phyloP scores from a whole-genome alignment of 2,329 filamentous ascomycete species.

The Colletotrichum sp. region DNA sequence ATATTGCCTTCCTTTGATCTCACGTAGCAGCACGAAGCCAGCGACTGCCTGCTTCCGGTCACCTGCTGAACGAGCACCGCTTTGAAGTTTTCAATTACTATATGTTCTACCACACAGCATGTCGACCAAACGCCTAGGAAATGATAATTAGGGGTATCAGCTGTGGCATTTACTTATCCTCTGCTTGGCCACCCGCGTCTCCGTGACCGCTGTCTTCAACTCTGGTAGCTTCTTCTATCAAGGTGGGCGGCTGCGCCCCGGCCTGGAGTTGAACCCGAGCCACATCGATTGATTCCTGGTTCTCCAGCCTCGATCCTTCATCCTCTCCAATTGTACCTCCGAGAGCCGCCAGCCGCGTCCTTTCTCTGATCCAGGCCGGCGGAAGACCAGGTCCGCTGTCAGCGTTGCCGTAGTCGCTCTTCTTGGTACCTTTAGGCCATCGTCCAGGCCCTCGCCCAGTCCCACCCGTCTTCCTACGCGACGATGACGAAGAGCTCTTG shows the following conservation, averaged over 20 bases:
- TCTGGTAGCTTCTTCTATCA: not conserved
- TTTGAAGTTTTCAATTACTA: not conserved
- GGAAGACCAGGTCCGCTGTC: slow-evolving; percentile 69
- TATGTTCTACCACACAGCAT: not conserved
- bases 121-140: not conserved
- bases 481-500: slow-evolving; percentile 35
- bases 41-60: not conserved
- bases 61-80: not conserved
- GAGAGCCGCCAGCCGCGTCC: slow-evolving; percentile 18
- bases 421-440: slow-evolving; percentile 73
- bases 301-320: not conserved
- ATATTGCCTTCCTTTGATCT: not conserved
- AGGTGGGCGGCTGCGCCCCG: not conserved
- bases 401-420: slow-evolving; percentile 71
- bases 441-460: slow-evolving; percentile 69
- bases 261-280: slow-evolving; percentile 18
- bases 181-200: not conserved
- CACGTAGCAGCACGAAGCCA: not conserved
- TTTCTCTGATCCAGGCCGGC: slow-evolving; percentile 56
- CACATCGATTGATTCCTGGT: slow-evolving; percentile 18
- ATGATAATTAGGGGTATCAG: not conserved
- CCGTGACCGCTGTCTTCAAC: not conserved
- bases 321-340: not conserved
- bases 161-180: slow-evolving; percentile 3
- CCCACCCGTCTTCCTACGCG: slow-evolving; percentile 63